These are phyloP conservation scores for Globisporangium camurandrum DNA, from an alignment of 352 stramenopile species.

Conservation along the genomic window DNA sequence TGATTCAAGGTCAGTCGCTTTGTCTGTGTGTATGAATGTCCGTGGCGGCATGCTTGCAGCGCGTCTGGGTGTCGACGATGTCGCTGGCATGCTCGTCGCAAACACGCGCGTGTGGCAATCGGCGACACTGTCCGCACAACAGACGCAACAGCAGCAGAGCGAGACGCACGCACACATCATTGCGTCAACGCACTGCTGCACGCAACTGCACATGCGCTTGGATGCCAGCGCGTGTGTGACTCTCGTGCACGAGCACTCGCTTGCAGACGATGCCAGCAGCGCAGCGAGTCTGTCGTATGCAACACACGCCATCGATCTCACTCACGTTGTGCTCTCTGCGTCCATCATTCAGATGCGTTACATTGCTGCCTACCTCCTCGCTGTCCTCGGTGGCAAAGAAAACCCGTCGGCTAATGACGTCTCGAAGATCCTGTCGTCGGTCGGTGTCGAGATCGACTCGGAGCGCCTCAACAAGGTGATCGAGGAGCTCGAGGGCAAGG, in stretches of 20 bases:
- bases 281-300: too few species aligned
- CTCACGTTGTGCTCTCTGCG: not conserved
- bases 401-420: constrained; percentile 87
- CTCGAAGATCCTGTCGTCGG: constrained; percentile 87
- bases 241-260: too few species aligned
- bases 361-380: constrained; percentile 95
- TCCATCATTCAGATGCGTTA: constrained; percentile 89
- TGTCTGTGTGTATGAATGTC: constrained; percentile 1
- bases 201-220: too few species aligned
- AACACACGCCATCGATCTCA: not conserved
- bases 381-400: constrained; percentile 91
- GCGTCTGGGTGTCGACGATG: not conserved
- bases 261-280: too few species aligned
- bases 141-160: not conserved
- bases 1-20: constrained; percentile 80
- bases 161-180: too few species aligned
- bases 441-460: constrained; percentile 84
- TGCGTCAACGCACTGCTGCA: too few species aligned
- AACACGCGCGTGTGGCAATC: too few species aligned
- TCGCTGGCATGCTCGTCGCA: not conserved
- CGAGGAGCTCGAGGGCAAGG: constrained; percentile 78
- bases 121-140: too few species aligned
- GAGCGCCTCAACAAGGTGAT: constrained; percentile 62
- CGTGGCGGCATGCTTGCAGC: not conserved
- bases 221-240: too few species aligned